Percentiles rank a stretch among this genome's conserved stretches.
Evolutionary conservation across 2,329 filamentous ascomycete species (phyloP).

Genomic region (Elsinoe perseae): DNA sequence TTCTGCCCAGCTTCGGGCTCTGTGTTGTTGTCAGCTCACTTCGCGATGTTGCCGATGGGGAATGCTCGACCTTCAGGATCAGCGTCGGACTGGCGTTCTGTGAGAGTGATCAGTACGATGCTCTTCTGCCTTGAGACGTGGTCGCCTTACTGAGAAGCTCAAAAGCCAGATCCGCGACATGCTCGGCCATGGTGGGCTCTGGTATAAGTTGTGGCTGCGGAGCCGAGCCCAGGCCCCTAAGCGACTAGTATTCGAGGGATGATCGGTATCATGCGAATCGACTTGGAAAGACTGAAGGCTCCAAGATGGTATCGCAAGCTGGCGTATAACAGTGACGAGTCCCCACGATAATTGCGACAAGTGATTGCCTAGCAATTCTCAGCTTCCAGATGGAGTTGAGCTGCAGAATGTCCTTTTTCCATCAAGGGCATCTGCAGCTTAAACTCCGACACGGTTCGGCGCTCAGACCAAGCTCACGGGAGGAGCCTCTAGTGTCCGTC

Average conservation of each 20-base stretch:
- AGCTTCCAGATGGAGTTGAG: not conserved
- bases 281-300: not conserved
- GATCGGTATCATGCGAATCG: not conserved
- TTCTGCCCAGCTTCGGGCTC: slow-evolving; percentile 77
- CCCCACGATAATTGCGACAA: not conserved
- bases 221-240: slow-evolving; percentile 13
- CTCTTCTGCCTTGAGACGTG: not conserved
- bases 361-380: not conserved
- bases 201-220: not conserved
- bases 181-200: slow-evolving; percentile 16
- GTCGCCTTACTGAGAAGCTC: slow-evolving; percentile 32
- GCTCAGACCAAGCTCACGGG: not conserved
- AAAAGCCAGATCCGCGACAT: slow-evolving; percentile 17
- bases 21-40: slow-evolving; percentile 15
- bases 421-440: not conserved
- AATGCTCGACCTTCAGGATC: slow-evolving; percentile 36
- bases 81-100: slow-evolving; percentile 38
- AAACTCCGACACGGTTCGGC: slow-evolving; percentile 7
- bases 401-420: slow-evolving; percentile 13
- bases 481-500: not conserved
- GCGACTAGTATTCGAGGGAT: not conserved
- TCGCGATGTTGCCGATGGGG: not conserved
- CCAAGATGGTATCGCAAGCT: not conserved
- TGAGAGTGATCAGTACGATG: slow-evolving; percentile 9
- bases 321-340: not conserved